Percentiles rank a stretch among this genome's conserved stretches.
Evolutionary conservation across 805 yeast genomes (phyloP).

Genomic region (Ascoidea rubescens): DNA sequence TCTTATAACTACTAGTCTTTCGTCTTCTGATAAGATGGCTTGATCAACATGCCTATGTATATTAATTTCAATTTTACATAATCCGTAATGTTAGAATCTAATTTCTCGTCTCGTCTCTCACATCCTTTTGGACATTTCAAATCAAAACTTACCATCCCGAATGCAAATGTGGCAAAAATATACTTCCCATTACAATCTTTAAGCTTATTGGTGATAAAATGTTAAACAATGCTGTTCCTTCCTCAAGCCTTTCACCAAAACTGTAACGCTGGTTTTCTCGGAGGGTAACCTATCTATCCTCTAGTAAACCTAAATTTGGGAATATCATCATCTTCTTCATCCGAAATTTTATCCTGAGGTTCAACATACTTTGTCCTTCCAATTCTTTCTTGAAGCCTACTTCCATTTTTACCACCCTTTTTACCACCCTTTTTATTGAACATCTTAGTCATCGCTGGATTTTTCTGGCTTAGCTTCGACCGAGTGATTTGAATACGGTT

Average conservation of each 20-base stretch:
- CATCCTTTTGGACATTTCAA: not conserved
- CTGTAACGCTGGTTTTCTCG: too few relatives aligned
- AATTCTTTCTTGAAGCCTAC: not conserved
- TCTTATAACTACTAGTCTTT: constrained; percentile 72
- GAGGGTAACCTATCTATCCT: too few relatives aligned
- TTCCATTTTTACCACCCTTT: too few relatives aligned
- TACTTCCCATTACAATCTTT: constrained; percentile 47
- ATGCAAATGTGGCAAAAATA: constrained; percentile 65
- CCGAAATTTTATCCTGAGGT: not conserved
- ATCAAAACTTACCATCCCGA: constrained; percentile 46
- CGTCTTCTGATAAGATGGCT: constrained; percentile 89
- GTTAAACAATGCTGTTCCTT: too few relatives aligned
- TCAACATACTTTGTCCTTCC: not conserved
- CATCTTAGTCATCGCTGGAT: not conserved
- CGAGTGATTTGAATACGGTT: not conserved
- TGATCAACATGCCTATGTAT: constrained; percentile 78
- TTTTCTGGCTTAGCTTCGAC: not conserved
- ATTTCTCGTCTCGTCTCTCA: not conserved
- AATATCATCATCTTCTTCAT: not conserved
- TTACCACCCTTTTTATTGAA: not conserved
- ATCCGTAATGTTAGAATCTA: not conserved
- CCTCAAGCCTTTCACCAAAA: too few relatives aligned
- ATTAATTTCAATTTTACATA: constrained; percentile 3
- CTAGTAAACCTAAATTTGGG: not conserved
- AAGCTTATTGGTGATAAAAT: too few relatives aligned